A percentile compares a stretch with the other conserved stretches of the same genome.
phyloP scores from a whole-genome alignment of 768 basidiomycete species.

The Suillus ampliporus region DNA sequence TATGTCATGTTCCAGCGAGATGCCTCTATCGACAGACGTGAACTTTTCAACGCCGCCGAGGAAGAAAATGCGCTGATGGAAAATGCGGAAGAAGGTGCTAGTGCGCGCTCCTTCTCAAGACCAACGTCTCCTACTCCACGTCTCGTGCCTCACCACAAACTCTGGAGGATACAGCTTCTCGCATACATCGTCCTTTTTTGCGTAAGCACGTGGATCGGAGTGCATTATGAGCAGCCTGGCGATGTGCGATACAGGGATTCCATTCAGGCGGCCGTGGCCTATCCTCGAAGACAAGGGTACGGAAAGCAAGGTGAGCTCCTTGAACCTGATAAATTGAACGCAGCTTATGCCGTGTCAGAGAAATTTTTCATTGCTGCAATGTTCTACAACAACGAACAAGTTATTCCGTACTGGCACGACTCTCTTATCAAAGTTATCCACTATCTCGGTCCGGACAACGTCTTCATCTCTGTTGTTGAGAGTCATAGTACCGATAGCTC shows the following conservation, averaged over 20 bases:
- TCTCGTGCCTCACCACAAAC: not conserved
- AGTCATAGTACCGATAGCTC: constrained; percentile 42
- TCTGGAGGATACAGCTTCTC: constrained; percentile 5
- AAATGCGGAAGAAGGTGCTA: not conserved
- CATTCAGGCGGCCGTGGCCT: constrained; percentile 5
- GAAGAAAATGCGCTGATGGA: constrained; percentile 2
- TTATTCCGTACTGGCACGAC: constrained; percentile 46
- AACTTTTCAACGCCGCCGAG: not conserved
- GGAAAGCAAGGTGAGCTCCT: constrained; percentile 13
- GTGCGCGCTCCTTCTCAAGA: constrained; percentile 7
- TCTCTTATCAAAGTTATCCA: constrained; percentile 42
- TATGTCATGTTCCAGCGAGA: constrained; percentile 7
- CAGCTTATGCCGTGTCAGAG: constrained; percentile 18
- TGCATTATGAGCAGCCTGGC: constrained; percentile 16
- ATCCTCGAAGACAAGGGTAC: constrained; percentile 14
- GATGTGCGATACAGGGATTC: constrained; percentile 15
- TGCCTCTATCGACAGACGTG: not conserved
- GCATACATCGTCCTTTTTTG: constrained; percentile 4
- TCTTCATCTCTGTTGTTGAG: constrained; percentile 49
- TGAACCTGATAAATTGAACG: not conserved
- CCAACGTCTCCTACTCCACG: not conserved
- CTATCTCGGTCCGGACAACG: constrained; percentile 47
- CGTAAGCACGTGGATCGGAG: constrained; percentile 8
- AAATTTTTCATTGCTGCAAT: constrained; percentile 47
- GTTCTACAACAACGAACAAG: constrained; percentile 44